Evolutionary conservation across 805 yeast species (phyloP), one percentile per base, ranked within the genome.

Genomic region (Wickerhamomyces mucosus): DNA sequence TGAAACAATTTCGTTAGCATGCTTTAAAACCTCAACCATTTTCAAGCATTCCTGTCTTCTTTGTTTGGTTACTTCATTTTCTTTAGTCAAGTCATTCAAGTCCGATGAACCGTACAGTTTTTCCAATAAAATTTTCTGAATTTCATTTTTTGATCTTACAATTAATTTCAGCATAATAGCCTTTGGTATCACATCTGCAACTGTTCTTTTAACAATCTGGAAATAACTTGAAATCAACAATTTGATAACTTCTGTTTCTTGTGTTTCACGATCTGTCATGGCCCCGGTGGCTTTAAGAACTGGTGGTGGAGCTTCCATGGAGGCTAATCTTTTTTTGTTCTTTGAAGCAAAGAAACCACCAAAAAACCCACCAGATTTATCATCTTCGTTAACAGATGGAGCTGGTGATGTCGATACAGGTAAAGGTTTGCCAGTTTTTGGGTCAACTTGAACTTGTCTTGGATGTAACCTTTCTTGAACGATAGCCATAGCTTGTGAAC

Each of bases 251-350:
- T 92, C 98, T 2, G 97, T 89, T 59, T 92, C 98, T 74, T 83
- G 79, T 16, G 89, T 75, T 63, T 92, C 98, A 45, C 96, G 78
- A 56, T 92, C 98, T 13, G 94, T 77, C 82, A 92, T 63, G 34
- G 63, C 65, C 30, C 96, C 96, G 15, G 89, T 75, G 7, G 97
- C 97, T 56, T 88, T 80, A 50, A 89, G 72, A 6, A 86, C 88
- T 21, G 94, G 75, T 26, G 98, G 98, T 30, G 98, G 98, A 3
- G 97, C 89, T 59, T 89, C 98, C 89, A 89, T 82, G 14, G 84
- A 77, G 18, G 94, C 96, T 48, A 88, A 68, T 60, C 92, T 78
- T 71, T 88, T 88, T 63, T 88, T 92, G 57, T 85, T 85, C 61
- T 86, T 88, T 5, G 89, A 73, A 8, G 88, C 75, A 60, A 92